These are phyloP conservation scores for Pseudozyma tsukubaensis DNA, from an alignment of 1,284 basidiomycete species.

Conservation along the genomic window DNA sequence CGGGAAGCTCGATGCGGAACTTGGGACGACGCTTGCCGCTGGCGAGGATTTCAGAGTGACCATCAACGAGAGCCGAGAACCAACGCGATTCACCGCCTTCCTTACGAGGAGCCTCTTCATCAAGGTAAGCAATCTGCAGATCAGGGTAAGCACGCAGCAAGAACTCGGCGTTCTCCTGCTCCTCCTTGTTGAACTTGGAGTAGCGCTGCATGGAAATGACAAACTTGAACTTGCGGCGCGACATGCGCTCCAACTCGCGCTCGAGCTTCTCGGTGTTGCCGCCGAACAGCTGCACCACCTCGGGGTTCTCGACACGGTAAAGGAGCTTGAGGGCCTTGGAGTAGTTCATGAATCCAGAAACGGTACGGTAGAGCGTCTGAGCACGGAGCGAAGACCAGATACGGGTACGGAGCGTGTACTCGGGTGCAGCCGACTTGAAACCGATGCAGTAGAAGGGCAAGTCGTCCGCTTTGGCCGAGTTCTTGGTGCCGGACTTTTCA, in stretches of 20 bases:
- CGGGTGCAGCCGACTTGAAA: slow-evolving; percentile 97
- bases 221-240: slow-evolving; percentile 98
- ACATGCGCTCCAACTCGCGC: slow-evolving; percentile 96
- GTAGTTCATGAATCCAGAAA: slow-evolving; percentile 99
- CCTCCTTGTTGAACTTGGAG: slow-evolving; percentile 99
- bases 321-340: slow-evolving; percentile 99
- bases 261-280: slow-evolving; percentile 98
- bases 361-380: slow-evolving; percentile 97
- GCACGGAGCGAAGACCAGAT: slow-evolving; percentile 99
- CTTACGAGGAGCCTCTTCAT: slow-evolving; percentile 90
- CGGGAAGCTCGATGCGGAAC: slow-evolving; percentile 97
- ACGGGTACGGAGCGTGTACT: slow-evolving; percentile 96
- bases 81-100: slow-evolving; percentile 94
- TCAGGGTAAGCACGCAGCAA: slow-evolving; percentile 98
- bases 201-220: slow-evolving; percentile 99
- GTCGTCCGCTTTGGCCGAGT: slow-evolving; percentile 77
- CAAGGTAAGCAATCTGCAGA: slow-evolving; percentile 96
- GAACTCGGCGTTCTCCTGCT: slow-evolving; percentile 99
- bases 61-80: slow-evolving; percentile 96
- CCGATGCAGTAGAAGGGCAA: slow-evolving; percentile 98
- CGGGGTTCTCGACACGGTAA: slow-evolving; percentile 98
- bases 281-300: slow-evolving; percentile 95
- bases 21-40: slow-evolving; percentile 91
- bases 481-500: slow-evolving; percentile 63
- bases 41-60: slow-evolving; percentile 93